Evolutionary conservation across 257 asterid genomes (phyloP), one percentile per base, ranked within the genome.

Genomic region (Thymus mandschuricus): DNA sequence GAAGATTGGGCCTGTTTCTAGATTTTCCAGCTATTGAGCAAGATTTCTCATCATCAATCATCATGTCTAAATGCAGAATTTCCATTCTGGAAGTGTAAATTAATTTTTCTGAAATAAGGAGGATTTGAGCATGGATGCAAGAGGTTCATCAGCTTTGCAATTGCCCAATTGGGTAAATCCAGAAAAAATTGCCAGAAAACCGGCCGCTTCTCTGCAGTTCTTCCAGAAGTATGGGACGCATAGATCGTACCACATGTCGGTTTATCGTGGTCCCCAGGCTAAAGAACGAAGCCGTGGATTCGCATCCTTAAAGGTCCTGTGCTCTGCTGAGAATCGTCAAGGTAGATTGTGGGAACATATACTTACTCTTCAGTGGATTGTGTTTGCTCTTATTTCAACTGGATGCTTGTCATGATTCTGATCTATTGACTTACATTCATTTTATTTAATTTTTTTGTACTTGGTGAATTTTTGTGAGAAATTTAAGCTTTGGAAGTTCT

Each of bases 241-340:
- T 15, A 68, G 40, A 51, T 52, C 54, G 79, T 57, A 60, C 75
- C 82, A 21, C 66, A 33, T 55, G n/a, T 72, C 75, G 31, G 57
- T 65, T 75, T 60, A 92, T 69, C 69, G 76, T 70, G 66, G 64
- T 75, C 68, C 84, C 31, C 75, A 62, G 41, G 67, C 78, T 40
- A 70, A 68, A 58, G 83, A 75, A 34, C 74, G 75, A 75, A 45
- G 38, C 29, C 66, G 51, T 35, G 57, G 84, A 55, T 58, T 78
- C 59, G 52, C 76, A n/a, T 64, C 69, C 27, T 65, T 86, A 13
- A 85, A 81, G 79, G 88, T 85, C 75, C 85, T 85, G 2, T 78
- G 87, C 80, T 86, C 89, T 80, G 81, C 96, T 35, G 84, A 79
- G 72, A 84, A 80, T 8, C 67, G 73, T 78, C 87, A 79, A 88